These are phyloP conservation scores for Diplocarpon mali DNA, from an alignment of 2,329 filamentous ascomycete species.

Conservation along the genomic window DNA sequence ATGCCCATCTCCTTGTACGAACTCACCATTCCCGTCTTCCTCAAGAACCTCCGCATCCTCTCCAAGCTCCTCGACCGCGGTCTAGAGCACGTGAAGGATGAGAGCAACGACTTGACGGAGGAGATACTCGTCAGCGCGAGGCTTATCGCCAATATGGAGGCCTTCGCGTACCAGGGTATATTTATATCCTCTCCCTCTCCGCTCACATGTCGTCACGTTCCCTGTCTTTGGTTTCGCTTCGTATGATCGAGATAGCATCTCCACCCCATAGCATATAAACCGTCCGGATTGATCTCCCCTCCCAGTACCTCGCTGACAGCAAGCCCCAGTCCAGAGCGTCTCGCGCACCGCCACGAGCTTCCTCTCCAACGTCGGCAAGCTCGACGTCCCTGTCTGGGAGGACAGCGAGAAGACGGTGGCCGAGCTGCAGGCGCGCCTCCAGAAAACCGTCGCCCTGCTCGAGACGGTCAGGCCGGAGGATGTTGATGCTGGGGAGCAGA, in stretches of 20 bases:
- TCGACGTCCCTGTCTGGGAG: conserved; percentile 26
- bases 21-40: conserved; percentile 32
- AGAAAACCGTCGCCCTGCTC: conserved; percentile 36
- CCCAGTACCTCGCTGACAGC: too few relatives aligned
- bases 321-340: conserved; percentile 31
- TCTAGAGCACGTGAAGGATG: conserved; percentile 30
- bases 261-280: too few relatives aligned
- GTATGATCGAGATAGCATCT: too few relatives aligned
- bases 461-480: conserved; percentile 31
- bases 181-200: not conserved
- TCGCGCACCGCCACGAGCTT: conserved; percentile 33
- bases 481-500: conserved; percentile 35
- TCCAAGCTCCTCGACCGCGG: conserved; percentile 34
- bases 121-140: conserved; percentile 29
- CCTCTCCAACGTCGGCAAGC: conserved; percentile 30
- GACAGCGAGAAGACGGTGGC: conserved; percentile 38
- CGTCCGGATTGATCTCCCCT: too few relatives aligned
- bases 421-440: conserved; percentile 36
- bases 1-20: conserved; percentile 26
- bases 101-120: conserved; percentile 27
- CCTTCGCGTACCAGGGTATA: conserved; percentile 34
- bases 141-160: conserved; percentile 38
- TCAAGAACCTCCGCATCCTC: conserved; percentile 33
- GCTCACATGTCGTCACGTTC: not conserved
- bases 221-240: not conserved